phyloP scores from a whole-genome alignment of 176 grass and related monocot species.

The Triticum urartu region DNA sequence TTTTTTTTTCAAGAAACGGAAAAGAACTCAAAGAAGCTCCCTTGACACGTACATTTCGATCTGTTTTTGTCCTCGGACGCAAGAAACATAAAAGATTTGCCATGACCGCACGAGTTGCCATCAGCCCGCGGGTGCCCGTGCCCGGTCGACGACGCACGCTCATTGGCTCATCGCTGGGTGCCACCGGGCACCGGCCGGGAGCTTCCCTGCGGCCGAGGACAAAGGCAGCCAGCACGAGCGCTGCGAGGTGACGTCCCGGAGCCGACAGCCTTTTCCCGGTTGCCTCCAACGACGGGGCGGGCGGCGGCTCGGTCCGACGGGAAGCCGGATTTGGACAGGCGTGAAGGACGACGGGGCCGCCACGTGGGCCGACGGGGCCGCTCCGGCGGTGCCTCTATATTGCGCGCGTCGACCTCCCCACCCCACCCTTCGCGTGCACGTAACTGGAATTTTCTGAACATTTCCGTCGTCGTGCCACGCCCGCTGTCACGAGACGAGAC shows the following conservation, averaged over 20 bases:
- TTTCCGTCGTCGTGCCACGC: not conserved
- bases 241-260: not conserved
- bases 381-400: slow-evolving; percentile 23
- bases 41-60: no score
- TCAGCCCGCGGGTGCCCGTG: not conserved
- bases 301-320: not conserved
- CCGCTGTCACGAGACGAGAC: not conserved
- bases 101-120: not conserved
- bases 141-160: not conserved
- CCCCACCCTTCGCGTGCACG: not conserved
- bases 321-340: not conserved
- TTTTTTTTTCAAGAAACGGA: no score
- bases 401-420: not conserved
- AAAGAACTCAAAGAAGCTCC: no score
- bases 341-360: not conserved
- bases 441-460: not conserved
- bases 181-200: not conserved
- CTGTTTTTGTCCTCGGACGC: no score
- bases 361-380: not conserved
- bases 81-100: no score
- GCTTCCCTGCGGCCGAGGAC: not conserved
- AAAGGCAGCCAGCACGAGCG: not conserved
- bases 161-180: not conserved
- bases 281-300: not conserved
- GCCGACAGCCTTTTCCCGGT: not conserved